phyloP scores from a whole-genome alignment of 1,284 basidiomycete species.

The Polyporus tsugae region DNA sequence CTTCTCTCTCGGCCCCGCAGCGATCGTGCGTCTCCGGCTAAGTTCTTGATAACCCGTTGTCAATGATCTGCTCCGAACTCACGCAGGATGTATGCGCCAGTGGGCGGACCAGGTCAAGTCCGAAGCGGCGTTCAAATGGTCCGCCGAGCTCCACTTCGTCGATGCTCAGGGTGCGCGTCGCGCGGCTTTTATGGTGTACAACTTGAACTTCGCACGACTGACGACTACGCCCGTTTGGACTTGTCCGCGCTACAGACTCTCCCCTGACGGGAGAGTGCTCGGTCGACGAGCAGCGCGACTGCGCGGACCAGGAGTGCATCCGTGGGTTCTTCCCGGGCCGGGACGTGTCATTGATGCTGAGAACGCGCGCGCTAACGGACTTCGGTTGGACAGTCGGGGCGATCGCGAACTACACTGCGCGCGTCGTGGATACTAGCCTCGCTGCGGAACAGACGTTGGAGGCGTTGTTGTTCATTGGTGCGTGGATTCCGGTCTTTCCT shows the following conservation, averaged over 20 bases:
- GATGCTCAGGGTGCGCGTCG: conserved; percentile 18
- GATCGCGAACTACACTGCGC: conserved; percentile 62
- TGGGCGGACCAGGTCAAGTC: conserved; percentile 25
- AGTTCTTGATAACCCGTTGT: neutral
- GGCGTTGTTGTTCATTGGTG: conserved; percentile 58
- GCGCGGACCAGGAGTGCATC: conserved; percentile 16
- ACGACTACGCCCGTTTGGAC: too few relatives aligned
- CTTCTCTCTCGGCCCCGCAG: conserved; percentile 21
- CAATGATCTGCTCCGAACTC: neutral
- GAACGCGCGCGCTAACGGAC: neutral
- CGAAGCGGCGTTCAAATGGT: conserved; percentile 22
- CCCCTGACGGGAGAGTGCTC: conserved; percentile 20
- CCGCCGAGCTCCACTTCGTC: conserved; percentile 23
- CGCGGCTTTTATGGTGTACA: neutral
- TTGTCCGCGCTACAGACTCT: conserved; percentile 10
- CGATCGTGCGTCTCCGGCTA: conserved; percentile 10
- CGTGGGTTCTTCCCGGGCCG: conserved; percentile 1
- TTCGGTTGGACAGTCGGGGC: conserved; percentile 36
- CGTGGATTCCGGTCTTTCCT: too few relatives aligned
- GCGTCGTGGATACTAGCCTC: conserved; percentile 52
- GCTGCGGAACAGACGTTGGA: conserved; percentile 53
- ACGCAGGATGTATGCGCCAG: neutral
- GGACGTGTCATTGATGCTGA: neutral
- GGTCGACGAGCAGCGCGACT: conserved; percentile 22
- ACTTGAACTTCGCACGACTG: neutral